Percentiles rank a stretch among this genome's conserved stretches.
These are phyloP conservation scores for Cystoisospora suis DNA, from an alignment of 169 alveolate species.

Conservation along the genomic window DNA sequence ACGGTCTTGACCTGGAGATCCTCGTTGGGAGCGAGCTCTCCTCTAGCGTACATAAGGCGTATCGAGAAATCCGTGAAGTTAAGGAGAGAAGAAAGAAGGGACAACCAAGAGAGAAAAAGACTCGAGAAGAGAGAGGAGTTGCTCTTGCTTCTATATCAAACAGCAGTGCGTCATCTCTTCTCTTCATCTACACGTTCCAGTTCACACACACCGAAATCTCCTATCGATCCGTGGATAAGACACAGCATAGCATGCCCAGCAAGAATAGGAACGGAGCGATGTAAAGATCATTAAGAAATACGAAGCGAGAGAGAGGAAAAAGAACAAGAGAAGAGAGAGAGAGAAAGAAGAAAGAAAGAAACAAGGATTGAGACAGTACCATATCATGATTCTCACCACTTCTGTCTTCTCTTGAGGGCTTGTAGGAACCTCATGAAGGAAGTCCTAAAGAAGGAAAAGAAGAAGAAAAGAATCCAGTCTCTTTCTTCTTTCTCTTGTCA, in stretches of 20 bases:
- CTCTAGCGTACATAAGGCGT: too few relatives aligned
- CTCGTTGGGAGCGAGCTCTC: too few relatives aligned
- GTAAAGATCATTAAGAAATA: neutral
- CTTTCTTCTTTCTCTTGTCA: too few relatives aligned
- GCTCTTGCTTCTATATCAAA: neutral
- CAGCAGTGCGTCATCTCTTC: too few relatives aligned
- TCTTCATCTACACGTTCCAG: too few relatives aligned
- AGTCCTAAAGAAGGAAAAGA: neutral
- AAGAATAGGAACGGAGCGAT: neutral
- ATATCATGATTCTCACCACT: neutral
- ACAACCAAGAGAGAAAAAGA: too few relatives aligned
- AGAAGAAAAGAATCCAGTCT: neutral
- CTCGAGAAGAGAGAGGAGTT: too few relatives aligned
- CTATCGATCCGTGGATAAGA: too few relatives aligned
- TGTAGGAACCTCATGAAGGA: neutral
- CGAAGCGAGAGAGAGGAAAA: neutral
- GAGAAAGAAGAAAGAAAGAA: neutral
- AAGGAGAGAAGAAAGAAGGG: neutral
- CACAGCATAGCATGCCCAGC: too few relatives aligned
- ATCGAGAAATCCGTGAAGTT: too few relatives aligned
- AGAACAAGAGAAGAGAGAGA: neutral
- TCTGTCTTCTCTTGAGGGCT: constrained; percentile 21
- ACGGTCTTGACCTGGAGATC: too few relatives aligned
- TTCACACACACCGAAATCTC: too few relatives aligned
- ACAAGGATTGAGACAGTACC: neutral